Conservation (phyloP, 352 stramenopile species). For the Aphanomyces cochlioides region DNA sequence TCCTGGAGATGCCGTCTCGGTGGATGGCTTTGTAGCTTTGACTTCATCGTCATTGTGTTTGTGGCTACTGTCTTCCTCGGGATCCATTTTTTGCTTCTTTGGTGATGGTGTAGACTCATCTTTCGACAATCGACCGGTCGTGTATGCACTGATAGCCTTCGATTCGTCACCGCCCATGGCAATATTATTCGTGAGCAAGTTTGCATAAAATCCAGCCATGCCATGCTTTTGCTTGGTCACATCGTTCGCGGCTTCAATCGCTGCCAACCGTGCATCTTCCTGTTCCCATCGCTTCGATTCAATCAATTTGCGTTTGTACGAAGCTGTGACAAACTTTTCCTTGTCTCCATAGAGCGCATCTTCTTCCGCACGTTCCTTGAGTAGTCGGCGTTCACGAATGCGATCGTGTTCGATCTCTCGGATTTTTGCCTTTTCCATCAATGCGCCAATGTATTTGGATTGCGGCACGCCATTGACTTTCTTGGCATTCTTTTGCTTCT, state of each 20-base stretch:
- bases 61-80: not conserved
- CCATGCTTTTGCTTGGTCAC: constrained; percentile 68
- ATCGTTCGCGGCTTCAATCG: constrained; percentile 62
- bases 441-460: constrained; percentile 85
- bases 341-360: constrained; percentile 82
- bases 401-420: constrained; percentile 86
- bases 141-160: constrained; percentile 81
- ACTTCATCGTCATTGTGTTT: too few species aligned
- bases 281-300: constrained; percentile 86
- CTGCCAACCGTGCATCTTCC: constrained; percentile 63
- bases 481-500: constrained; percentile 40
- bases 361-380: constrained; percentile 81
- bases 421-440: constrained; percentile 88
- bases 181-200: constrained; percentile 90
- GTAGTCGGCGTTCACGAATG: constrained; percentile 77
- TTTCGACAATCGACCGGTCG: constrained; percentile 36
- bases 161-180: constrained; percentile 78
- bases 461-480: constrained; percentile 50
- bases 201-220: constrained; percentile 88
- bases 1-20: constrained; percentile 22
- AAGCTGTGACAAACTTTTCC: constrained; percentile 88
- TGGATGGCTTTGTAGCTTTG: constrained; percentile 8
- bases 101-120: constrained; percentile 19
- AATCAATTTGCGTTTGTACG: constrained; percentile 90
- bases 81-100: not conserved